Conservation (phyloP, 257 asterid species). For the Handroanthus guayacan region DNA sequence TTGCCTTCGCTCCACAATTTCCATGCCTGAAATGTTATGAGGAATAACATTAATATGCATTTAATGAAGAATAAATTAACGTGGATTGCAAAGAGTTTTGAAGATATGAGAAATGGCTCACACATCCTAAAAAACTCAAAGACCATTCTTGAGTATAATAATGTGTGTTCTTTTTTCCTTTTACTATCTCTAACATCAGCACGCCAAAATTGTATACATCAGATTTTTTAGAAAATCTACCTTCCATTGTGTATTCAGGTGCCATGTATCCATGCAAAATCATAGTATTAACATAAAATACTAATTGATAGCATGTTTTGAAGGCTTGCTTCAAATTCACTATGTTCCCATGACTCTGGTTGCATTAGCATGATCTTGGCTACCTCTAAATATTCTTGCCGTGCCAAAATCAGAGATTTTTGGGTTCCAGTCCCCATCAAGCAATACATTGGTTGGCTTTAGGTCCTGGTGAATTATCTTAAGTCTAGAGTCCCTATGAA, state of each 20-base stretch:
- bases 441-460: constrained; percentile 63
- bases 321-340: constrained; percentile 42
- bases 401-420: constrained; percentile 76
- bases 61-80: neutral
- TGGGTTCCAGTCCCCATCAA: constrained; percentile 70
- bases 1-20: constrained; percentile 21
- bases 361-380: constrained; percentile 60
- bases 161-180: constrained; percentile 41
- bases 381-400: constrained; percentile 65
- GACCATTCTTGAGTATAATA: constrained; percentile 37
- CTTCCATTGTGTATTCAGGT: constrained; percentile 48
- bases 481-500: constrained; percentile 71
- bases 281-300: neutral
- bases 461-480: constrained; percentile 71
- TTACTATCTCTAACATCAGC: constrained; percentile 38
- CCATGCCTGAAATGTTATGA: constrained; percentile 25
- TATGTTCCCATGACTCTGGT: constrained; percentile 72
- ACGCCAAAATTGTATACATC: constrained; percentile 47
- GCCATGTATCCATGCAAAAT: constrained; percentile 46
- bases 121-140: constrained; percentile 40
- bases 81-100: neutral
- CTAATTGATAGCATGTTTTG: neutral
- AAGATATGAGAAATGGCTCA: constrained; percentile 1
- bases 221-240: constrained; percentile 44
- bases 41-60: too few relatives aligned